A percentile compares a stretch with the other conserved stretches of the same genome.
Evolutionary conservation across 2,329 filamentous ascomycete genomes (phyloP).

Genomic region (Aspergillus latus): DNA sequence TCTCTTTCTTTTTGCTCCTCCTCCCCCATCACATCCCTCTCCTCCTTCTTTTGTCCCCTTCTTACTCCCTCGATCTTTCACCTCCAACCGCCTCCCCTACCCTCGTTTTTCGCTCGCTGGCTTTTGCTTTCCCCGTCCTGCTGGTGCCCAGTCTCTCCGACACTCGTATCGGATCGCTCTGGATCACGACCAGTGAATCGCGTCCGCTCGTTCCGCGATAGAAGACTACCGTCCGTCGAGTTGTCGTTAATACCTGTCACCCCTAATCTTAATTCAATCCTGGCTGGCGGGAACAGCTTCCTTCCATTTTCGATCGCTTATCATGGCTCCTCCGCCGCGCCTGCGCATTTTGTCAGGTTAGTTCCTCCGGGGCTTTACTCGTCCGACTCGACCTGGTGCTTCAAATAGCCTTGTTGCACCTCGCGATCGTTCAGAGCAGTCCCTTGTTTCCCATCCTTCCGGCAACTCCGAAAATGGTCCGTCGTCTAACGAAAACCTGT

Average conservation of each 20-base stretch:
- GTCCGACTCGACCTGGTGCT: constrained; percentile 13
- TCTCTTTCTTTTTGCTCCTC: constrained; percentile 6
- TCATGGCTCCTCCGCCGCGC: constrained; percentile 58
- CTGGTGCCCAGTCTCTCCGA: constrained; percentile 13
- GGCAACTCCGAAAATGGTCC: constrained; percentile 50
- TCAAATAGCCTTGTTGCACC: constrained; percentile 7
- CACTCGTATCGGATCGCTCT: constrained; percentile 16
- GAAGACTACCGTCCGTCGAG: constrained; percentile 22
- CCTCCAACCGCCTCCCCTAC: constrained; percentile 17
- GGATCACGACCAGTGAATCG: constrained; percentile 18
- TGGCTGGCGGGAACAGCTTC: constrained; percentile 25
- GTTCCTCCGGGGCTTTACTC: constrained; percentile 27
- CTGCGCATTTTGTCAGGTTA: constrained; percentile 66
- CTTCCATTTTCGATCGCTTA: constrained; percentile 29
- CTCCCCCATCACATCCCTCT: constrained; percentile 16
- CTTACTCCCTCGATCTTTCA: constrained; percentile 14
- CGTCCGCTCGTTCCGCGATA: constrained; percentile 21
- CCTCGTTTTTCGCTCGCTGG: constrained; percentile 16
- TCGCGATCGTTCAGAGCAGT: constrained; percentile 7
- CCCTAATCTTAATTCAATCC: constrained; percentile 15
- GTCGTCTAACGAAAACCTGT: constrained; percentile 69
- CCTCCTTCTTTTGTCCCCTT: constrained; percentile 22
- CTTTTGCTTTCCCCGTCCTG: constrained; percentile 10
- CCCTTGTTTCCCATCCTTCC: constrained; percentile 5
- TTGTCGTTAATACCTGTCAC: constrained; percentile 14